Percentiles rank a stretch among this genome's conserved stretches.
Conservation (phyloP, 1,139 yeast genomes). For the Hansenula lynferdii region DNA sequence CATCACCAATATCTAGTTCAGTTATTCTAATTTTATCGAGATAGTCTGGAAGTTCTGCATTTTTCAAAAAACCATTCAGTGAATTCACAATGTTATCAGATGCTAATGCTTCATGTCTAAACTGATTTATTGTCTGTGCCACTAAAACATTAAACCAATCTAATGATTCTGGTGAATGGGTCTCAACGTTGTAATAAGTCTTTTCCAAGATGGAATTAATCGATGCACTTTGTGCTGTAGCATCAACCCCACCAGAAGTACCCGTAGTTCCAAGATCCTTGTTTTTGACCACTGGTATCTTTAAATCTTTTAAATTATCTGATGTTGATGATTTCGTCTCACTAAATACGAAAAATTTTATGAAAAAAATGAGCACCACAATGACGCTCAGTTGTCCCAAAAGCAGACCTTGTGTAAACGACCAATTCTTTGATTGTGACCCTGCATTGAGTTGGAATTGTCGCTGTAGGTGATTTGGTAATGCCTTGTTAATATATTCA, state of each 20-base stretch:
- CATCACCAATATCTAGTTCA: conserved; percentile 91
- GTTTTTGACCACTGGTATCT: conserved; percentile 15
- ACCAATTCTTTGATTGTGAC: conserved; percentile 35
- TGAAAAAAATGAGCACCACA: conserved; percentile 65
- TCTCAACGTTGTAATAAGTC: conserved; percentile 86
- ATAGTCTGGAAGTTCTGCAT: conserved; percentile 65
- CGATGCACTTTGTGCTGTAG: conserved; percentile 22
- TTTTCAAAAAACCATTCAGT: conserved; percentile 46
- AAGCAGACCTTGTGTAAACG: conserved; percentile 73
- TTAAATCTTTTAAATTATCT: conserved; percentile 29
- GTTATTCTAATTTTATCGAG: conserved; percentile 74
- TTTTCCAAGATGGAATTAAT: conserved; percentile 67
- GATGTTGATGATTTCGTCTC: conserved; percentile 46
- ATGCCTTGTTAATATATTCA: conserved; percentile 28
- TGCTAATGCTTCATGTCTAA: conserved; percentile 78
- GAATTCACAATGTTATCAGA: conserved; percentile 83
- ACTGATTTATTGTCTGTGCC: conserved; percentile 86
- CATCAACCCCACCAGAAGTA: conserved; percentile 23
- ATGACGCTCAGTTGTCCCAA: conserved; percentile 85
- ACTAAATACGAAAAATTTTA: conserved; percentile 85
- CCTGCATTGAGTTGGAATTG: conserved; percentile 21
- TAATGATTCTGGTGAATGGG: conserved; percentile 82
- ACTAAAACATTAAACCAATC: conserved; percentile 96
- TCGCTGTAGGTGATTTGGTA: conserved; percentile 29
- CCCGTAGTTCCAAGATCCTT: conserved; percentile 19